phyloP scores from a whole-genome alignment of 768 basidiomycete species.

The Artomyces pyxidatus region DNA sequence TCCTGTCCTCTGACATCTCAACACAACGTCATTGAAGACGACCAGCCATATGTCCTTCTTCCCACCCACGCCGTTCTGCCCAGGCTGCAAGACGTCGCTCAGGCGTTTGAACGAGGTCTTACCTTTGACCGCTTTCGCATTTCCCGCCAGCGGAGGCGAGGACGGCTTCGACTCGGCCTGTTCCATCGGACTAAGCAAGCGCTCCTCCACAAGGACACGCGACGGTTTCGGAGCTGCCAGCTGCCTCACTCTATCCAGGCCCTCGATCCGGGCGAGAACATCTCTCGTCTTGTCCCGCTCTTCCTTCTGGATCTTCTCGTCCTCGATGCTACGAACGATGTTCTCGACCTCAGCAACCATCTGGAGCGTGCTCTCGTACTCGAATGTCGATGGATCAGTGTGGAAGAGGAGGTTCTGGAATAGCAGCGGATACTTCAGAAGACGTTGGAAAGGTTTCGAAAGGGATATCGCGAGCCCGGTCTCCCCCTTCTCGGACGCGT shows the following conservation, averaged over 20 bases:
- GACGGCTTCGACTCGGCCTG: constrained; percentile 16
- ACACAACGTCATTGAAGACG: constrained; percentile 89
- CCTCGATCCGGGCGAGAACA: constrained; percentile 93
- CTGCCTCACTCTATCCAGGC: constrained; percentile 88
- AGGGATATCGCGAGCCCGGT: constrained; percentile 91
- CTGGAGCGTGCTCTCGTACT: constrained; percentile 91
- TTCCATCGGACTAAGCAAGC: constrained; percentile 34
- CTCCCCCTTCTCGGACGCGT: constrained; percentile 80
- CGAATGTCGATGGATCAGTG: constrained; percentile 94
- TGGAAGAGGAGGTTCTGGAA: constrained; percentile 97
- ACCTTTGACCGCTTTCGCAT: constrained; percentile 56
- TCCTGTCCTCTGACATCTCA: constrained; percentile 87
- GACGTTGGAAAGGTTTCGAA: constrained; percentile 93
- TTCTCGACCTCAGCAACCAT: constrained; percentile 97
- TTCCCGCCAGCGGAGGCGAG: constrained; percentile 28
- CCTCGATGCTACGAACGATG: constrained; percentile 94
- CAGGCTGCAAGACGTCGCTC: constrained; percentile 73
- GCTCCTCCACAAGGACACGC: constrained; percentile 80
- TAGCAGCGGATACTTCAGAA: constrained; percentile 93
- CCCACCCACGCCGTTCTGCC: constrained; percentile 41
- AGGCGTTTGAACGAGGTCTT: constrained; percentile 86
- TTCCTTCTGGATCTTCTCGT: constrained; percentile 95
- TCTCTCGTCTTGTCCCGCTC: constrained; percentile 94
- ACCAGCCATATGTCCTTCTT: constrained; percentile 94
- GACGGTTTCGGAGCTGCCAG: constrained; percentile 87